Base-by-base conservation (phyloP, 148 eudicot species). In the Silene latifolia region DNA sequence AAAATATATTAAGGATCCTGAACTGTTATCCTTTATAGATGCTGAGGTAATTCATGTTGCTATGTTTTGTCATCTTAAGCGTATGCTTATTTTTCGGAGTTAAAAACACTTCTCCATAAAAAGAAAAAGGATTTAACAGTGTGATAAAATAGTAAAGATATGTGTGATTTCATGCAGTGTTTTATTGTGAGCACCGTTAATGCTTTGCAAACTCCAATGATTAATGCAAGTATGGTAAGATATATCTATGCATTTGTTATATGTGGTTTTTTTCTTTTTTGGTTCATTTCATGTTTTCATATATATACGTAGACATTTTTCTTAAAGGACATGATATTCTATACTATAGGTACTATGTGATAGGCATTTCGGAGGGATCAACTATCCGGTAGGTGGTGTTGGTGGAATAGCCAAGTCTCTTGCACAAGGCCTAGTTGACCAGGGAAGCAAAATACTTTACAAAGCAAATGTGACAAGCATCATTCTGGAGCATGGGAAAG, bases 301-400 rank as follows among this genome's bases (percentile, higher is more conserved):
- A 51, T 51, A 51, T 51, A 51, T 51, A 51, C 56, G 4, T 12
- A 1, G 7, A 48, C 54, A 12, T 51, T 51, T 51, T 48, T 51
- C 5, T 51, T 9, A 51, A 9, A 51, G 17, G 18, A 51, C 17
- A 11, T 51, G 67, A 76, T 79, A 69, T 74, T 15, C 77, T 60
- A n/a, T 74, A 62, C 71, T 42, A 59, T 83, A 96, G 99, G 99
- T 96, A 79, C 76, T 96, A 66, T 96, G 99, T 89, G 99, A 96
- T 87, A 87, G 99, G 80, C 98, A 96, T 85, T 92, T 84, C 82
- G 98, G 99, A 77, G 99, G 99, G 78, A 92, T 96, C 74, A 96
- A 96, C 76, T 96, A 96, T 66, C 99, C 99, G 67, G 89, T 90
- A 74, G 98, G 98, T 72, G 99, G 99, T 71, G 99, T 96, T 75